Evolutionary conservation across 805 yeast genomes (phyloP), one percentile per base, ranked within the genome.

Genomic region (Pichia occidentalis): DNA sequence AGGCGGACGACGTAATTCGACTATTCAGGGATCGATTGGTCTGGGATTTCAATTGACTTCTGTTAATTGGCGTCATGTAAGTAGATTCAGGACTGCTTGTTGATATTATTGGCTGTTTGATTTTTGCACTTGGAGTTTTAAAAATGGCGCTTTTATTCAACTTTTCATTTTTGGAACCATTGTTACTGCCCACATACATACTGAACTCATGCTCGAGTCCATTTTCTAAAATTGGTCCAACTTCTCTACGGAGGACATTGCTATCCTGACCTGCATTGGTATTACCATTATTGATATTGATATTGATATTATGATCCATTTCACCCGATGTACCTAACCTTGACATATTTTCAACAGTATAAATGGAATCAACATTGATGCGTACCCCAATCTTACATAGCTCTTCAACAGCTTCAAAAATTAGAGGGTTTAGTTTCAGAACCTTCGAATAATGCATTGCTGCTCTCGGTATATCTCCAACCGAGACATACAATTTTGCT

Each of bases 361-460:
- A 79, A 21, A 78, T 64, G 0, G 77, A 57, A 45, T 72, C 72
- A 5, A 80, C 75, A 41, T 77, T 74, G 14, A 86, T 69, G 41
- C 73, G 73, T 14, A 81, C 85, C 10, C 95, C 92, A 61, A 81
- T 63, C 33, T 69, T 67, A 50, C 86, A 77, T 33, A 92, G 63
- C 29, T 80, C 79, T 47, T 80, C 85, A 46, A 85, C 78, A 0
- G 96, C 86, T 53, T 86, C 96, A 73, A 92, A 86, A 28, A 86
- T 69, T 53, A 68, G 85, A 13, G 95, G 95, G 54, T 92, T 84
- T 45, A 69, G 60, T 42, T 76, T 75, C 40, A 86, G 66, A 1
- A 90, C 85, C 46, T 71, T 75, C 0, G 85, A 70, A 54, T 80
- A 84, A 50, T 76, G 73, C 33, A 80, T 60, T 0, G 82, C 70